Evolutionary conservation across 2,329 filamentous ascomycete genomes (phyloP), one percentile per base, ranked within the genome.

Genomic region (Aspergillus neotritici): DNA sequence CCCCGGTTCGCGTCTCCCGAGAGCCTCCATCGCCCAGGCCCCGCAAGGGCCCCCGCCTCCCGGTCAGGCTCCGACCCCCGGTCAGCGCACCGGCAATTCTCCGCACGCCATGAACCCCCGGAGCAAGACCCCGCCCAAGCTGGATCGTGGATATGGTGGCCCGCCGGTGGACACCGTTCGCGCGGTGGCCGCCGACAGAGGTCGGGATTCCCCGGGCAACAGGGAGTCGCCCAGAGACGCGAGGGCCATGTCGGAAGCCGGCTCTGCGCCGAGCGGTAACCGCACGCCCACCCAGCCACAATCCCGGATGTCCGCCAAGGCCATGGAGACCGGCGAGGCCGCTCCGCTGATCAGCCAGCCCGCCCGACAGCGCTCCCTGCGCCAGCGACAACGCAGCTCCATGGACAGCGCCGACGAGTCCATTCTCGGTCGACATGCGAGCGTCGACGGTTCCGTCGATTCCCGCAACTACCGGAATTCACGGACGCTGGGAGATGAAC

Each of bases 391-490:
- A 30, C 82, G 84, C 58, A 76, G 76, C 21, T 85, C 85, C 0
- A 70, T 86, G 10, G 87, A 93, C 51, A 86, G 79, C 55, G 77
- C 76, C 2, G 76, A 77, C 17, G 84, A 87, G 50, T 72, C 75
- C 4, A 64, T 68, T 1, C 61, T 79, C 9, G 65, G 66, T 25
- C 63, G 66, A 44, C 64, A 61, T 46, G 44, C 52, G 14, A 68
- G 64, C 47, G 50, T 65, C n/a, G 68, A 71, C 45, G 60, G 65
- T 10, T 67, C 68, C 8, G 48, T 63, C 15, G 68, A 71, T 40
- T 54, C 60, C 31, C 60, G 65, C 34, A 56, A 41, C 31, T 63
- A 62, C 49, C 59, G 69, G 38, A 71, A 69, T 49, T 67, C 68
- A 6, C 63, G 63, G 43, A 68, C 55, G 14, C 49, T 68, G 11